Evolutionary conservation across 257 asterid genomes (phyloP), one percentile per base, ranked within the genome.

Genomic region (Penstemon eatonii): DNA sequence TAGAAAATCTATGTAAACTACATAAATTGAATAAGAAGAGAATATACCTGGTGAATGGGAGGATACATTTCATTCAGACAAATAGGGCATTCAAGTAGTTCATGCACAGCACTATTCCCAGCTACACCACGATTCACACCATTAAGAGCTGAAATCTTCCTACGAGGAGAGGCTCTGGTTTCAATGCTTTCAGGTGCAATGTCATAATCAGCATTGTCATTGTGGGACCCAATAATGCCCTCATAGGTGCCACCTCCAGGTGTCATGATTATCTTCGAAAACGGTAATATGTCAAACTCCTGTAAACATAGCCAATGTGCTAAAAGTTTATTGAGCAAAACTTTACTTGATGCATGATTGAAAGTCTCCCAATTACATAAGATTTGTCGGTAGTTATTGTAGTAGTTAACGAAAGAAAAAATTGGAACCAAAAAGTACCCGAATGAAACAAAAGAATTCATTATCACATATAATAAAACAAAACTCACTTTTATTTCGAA

Each of bases 31-130:
- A 63, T 41, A 1, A 44, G n/a, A 40, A 43, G 75, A 66, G 25
- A 76, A 72, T 70, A 44, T 83, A 86, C 96, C 87, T 89, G 95
- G 78, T 82, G 95, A 79, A 89, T 89, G 25, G 95, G 96, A 50
- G 95, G 95, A 80, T 85, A 83, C 92, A 89, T 87, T 49, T 78
- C 76, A 73, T 82, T 80, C 79, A 85, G 66, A 73, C 92, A 89
- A 50, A 87, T 75, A 45, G 96, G 96, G 79, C 96, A 89, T 61
- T 85, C 95, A 12, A 89, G 87, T 15, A 87, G 84, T 65, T 89
- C 96, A 12, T 87, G 95, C 62, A 89, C 87, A 64, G 90, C 84
- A 49, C 86, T 74, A 78, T 85, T 85, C 39, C 84, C 76, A 50
- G 83, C 73, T 56, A 63, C 40, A 50, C 83, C 88, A 56, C 71